These are phyloP conservation scores for Parmelia sp. DNA, from an alignment of 495 filamentous ascomycete species.

Conservation along the genomic window DNA sequence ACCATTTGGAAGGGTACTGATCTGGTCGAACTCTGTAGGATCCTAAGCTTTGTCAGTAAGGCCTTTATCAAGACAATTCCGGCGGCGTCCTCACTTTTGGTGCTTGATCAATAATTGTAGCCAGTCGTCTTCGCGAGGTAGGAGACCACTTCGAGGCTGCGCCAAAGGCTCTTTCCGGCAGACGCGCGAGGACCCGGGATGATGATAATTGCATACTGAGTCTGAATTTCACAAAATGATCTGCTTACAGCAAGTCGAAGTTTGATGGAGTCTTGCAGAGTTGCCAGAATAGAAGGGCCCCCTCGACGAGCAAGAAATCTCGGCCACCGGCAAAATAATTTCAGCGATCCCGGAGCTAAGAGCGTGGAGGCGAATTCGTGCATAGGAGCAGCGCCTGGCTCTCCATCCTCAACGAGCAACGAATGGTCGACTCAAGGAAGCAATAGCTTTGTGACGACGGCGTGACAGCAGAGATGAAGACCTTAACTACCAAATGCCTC, in stretches of 20 bases:
- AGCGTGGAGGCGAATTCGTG: too few relatives aligned
- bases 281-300: too few relatives aligned
- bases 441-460: background rate
- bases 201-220: conserved; percentile 6
- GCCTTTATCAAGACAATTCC: background rate
- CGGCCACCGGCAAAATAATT: background rate
- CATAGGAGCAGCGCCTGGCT: too few relatives aligned
- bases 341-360: background rate
- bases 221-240: background rate
- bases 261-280: background rate
- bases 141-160: background rate
- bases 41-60: conserved; percentile 51
- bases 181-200: conserved; percentile 9
- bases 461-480: background rate
- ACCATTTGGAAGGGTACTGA: conserved; percentile 89
- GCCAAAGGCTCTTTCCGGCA: conserved; percentile 10
- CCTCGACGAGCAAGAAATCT: background rate
- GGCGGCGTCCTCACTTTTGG: conserved; percentile 18
- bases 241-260: background rate
- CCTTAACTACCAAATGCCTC: background rate
- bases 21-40: conserved; percentile 76
- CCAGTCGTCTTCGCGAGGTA: conserved; percentile 19
- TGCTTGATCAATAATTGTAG: conserved; percentile 21
- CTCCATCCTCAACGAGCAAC: too few relatives aligned
- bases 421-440: background rate